phyloP scores from a whole-genome alignment of 805 yeast genomes.

The Candida sanyiensis region DNA sequence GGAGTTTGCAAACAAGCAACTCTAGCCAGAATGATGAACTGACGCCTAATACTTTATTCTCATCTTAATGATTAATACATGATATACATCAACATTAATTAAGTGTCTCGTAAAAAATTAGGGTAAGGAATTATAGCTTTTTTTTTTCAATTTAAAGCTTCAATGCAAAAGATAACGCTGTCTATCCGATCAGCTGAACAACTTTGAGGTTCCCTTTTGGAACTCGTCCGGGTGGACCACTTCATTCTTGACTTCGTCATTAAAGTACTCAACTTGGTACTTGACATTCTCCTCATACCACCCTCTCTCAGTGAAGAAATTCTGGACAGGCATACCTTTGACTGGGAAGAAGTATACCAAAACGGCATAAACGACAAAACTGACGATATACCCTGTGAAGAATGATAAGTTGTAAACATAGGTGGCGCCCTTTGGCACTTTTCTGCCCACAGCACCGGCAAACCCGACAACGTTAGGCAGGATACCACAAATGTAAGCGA shows the following conservation, averaged over 20 bases:
- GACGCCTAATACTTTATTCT: too few species aligned
- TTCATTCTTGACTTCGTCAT: constrained; percentile 12
- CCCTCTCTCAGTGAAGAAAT: constrained; percentile 40
- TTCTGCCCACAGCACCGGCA: constrained; percentile 70
- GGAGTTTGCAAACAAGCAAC: too few species aligned
- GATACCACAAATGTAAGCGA: constrained; percentile 75
- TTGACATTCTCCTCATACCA: constrained; percentile 34
- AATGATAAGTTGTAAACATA: constrained; percentile 68
- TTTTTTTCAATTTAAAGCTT: too few species aligned
- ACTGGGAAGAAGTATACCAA: constrained; percentile 51
- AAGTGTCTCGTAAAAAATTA: too few species aligned
- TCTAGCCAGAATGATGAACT: too few species aligned
- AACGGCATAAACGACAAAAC: constrained; percentile 49
- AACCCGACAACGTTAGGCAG: constrained; percentile 83
- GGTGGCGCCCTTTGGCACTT: constrained; percentile 75
- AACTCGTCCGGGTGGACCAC: constrained; percentile 19
- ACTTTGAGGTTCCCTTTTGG: constrained; percentile 4
- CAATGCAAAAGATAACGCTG: background rate
- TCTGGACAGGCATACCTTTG: constrained; percentile 36
- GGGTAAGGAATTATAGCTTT: too few species aligned
- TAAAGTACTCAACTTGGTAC: constrained; percentile 14
- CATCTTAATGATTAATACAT: too few species aligned
- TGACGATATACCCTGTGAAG: constrained; percentile 64
- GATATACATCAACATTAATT: too few species aligned
- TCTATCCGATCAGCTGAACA: background rate